A percentile compares a stretch with the other conserved stretches of the same genome.
These are phyloP conservation scores for Mycena pura DNA, from an alignment of 768 basidiomycete species.

Conservation along the genomic window DNA sequence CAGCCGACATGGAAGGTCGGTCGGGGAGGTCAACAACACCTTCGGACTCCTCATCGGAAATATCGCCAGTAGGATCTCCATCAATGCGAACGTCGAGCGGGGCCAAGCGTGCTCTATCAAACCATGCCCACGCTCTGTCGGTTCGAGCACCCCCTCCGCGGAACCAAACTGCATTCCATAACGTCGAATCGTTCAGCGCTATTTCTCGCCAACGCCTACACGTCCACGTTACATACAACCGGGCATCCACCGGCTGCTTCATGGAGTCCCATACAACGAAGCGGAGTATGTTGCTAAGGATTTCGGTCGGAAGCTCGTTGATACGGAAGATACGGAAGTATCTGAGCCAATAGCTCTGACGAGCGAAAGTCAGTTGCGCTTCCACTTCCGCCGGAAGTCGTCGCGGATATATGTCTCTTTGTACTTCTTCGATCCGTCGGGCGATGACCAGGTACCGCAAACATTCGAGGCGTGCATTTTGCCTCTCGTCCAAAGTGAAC, in stretches of 20 bases:
- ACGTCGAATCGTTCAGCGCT: constrained; percentile 52
- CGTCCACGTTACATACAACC: constrained; percentile 62
- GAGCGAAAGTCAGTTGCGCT: constrained; percentile 28
- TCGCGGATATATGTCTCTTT: constrained; percentile 26
- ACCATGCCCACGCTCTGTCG: constrained; percentile 59
- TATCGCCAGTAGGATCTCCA: constrained; percentile 38
- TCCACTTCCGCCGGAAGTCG: constrained; percentile 17
- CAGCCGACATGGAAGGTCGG: constrained; percentile 39
- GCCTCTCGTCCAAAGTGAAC: constrained; percentile 22
- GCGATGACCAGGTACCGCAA: constrained; percentile 24
- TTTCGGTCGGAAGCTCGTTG: constrained; percentile 69
- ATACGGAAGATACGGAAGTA: constrained; percentile 38
- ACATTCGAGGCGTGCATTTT: constrained; percentile 15
- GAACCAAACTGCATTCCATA: constrained; percentile 76
- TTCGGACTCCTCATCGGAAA: constrained; percentile 31
- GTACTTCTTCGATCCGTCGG: constrained; percentile 21
- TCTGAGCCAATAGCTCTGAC: constrained; percentile 20
- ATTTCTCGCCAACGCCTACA: constrained; percentile 62
- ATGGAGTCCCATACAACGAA: constrained; percentile 57
- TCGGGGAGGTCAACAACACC: not conserved
- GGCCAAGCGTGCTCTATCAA: constrained; percentile 61
- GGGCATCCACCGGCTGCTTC: constrained; percentile 41
- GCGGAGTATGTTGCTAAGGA: constrained; percentile 70
- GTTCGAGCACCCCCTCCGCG: constrained; percentile 53
- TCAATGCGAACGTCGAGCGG: constrained; percentile 69